These are phyloP conservation scores for Leptomonas pyrrhocoris DNA, from an alignment of 208 protist genomes.

Conservation along the genomic window DNA sequence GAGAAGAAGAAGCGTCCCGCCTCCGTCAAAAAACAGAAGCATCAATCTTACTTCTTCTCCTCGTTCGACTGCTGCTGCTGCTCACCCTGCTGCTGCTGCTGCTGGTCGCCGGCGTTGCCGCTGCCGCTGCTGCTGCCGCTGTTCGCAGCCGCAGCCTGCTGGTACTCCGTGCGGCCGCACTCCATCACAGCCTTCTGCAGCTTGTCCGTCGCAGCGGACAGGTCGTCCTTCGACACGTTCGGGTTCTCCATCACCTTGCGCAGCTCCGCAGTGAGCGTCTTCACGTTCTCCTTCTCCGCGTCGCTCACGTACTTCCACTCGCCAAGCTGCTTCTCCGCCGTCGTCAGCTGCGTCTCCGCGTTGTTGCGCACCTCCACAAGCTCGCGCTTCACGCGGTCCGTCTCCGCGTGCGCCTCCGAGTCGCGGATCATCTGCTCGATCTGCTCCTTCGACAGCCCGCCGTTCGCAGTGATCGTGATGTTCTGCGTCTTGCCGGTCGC, in stretches of 20 bases:
- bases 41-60: conserved; percentile 15
- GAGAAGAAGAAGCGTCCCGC: too few relatives aligned
- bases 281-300: conserved; percentile 78
- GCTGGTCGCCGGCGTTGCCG: not conserved
- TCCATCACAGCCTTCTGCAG: conserved; percentile 90
- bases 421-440: conserved; percentile 92
- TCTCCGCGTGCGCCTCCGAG: conserved; percentile 79
- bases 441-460: conserved; percentile 80
- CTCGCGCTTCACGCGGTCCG: conserved; percentile 74
- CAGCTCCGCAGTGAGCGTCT: conserved; percentile 59
- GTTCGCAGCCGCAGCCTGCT: conserved; percentile 74
- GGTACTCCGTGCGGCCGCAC: conserved; percentile 76
- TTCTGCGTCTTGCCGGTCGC: conserved; percentile 94
- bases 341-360: conserved; percentile 72
- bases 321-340: conserved; percentile 74
- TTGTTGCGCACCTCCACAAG: conserved; percentile 89
- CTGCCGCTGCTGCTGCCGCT: conserved; percentile 77
- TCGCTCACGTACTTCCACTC: conserved; percentile 89
- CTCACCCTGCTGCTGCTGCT: conserved; percentile 9
- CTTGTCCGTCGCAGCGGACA: conserved; percentile 69
- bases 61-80: conserved; percentile 20
- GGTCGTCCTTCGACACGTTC: conserved; percentile 74
- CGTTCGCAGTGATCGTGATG: conserved; percentile 95
- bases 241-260: conserved; percentile 79
- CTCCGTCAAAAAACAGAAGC: too few relatives aligned